Base-by-base conservation (phyloP, 2,329 filamentous ascomycete species). In the Trichoderma sp. region DNA sequence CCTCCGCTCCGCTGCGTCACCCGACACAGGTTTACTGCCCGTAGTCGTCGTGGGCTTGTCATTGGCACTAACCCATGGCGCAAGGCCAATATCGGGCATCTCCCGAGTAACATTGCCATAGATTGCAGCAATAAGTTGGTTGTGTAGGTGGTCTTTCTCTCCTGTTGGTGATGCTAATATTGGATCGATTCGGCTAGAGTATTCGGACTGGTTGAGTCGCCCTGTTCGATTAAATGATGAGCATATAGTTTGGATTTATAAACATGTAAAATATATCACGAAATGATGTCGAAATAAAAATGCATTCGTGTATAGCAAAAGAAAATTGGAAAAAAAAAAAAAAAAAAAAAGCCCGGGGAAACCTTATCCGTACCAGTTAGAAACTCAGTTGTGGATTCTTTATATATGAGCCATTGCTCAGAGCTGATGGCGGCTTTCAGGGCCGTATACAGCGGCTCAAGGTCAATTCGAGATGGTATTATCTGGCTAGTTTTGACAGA, bases 31-130 rank as follows among this genome's bases (percentile, higher is more conserved):
- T 76, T 91, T 91, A 72, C 82, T 85, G 71, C 86, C 85, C 37
- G 85, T 80, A 52, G 82, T 83, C 13, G 85, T 80, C 21, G 84
- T 79, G 21, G 88, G 88, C 74, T 91, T 91, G 74, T 91, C 89
- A 75, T 91, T 90, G 66, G 89, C 88, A 77, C 88, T 90, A 76
- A 91, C 89, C 89, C 89, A 91, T 70, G 87, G 87, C 59, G 89
- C 89, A 74, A 90, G 85, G 73, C 89, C 89, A 76, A 84, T 84
- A 72, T 91, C 89, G 69, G 89, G 89, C 82, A 90, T 87, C 76
- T 91, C 89, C 69, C 89, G 82, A 43, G 88, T 90, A 70, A 90
- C 86, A 83, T 91, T 91, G 75, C 85, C 88, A 77, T 89, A 89
- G 73, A 91, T 87, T 67, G 87, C 88, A 68, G 88, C 83, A 71